Percentiles rank a stretch among this genome's conserved stretches.
These are phyloP conservation scores for Ustulina deusta DNA, from an alignment of 2,329 filamentous ascomycete species.

Conservation along the genomic window DNA sequence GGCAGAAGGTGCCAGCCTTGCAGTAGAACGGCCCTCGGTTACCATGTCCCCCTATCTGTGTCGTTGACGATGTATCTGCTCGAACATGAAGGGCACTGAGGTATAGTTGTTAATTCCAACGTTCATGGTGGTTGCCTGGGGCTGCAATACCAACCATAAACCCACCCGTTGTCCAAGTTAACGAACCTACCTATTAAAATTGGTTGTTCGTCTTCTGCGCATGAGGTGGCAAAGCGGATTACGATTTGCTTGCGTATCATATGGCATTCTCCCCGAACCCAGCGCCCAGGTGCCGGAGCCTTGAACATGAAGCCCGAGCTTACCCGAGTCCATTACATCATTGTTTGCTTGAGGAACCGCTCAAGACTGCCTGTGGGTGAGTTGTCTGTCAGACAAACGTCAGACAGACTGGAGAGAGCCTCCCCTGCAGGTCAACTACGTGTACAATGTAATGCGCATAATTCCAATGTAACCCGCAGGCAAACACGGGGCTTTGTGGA, in stretches of 20 bases:
- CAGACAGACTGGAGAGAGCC: slow-evolving; percentile 8
- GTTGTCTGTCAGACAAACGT: slow-evolving; percentile 23
- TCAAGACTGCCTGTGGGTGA: neutral
- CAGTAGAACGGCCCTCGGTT: neutral
- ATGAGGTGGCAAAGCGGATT: neutral
- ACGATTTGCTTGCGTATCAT: neutral
- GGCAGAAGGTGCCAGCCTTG: neutral
- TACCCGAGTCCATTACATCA: slow-evolving; percentile 26
- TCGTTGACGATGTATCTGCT: neutral
- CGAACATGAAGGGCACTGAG: too few species aligned
- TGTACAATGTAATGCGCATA: slow-evolving; percentile 13
- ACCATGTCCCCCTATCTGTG: neutral
- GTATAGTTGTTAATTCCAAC: neutral
- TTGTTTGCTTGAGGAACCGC: slow-evolving; percentile 14
- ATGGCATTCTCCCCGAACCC: slow-evolving; percentile 5
- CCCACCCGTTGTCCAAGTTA: neutral
- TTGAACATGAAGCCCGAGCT: neutral
- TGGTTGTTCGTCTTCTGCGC: neutral
- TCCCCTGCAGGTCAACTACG: slow-evolving; percentile 19
- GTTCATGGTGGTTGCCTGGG: neutral
- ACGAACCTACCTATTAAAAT: neutral
- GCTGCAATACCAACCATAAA: neutral
- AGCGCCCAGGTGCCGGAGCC: neutral
- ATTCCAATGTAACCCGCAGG: neutral
- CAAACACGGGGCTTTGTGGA: slow-evolving; percentile 11